Percentiles rank a stretch among this genome's conserved stretches.
Conservation (phyloP, 495 filamentous ascomycete genomes). For the Extremus antarcticus region DNA sequence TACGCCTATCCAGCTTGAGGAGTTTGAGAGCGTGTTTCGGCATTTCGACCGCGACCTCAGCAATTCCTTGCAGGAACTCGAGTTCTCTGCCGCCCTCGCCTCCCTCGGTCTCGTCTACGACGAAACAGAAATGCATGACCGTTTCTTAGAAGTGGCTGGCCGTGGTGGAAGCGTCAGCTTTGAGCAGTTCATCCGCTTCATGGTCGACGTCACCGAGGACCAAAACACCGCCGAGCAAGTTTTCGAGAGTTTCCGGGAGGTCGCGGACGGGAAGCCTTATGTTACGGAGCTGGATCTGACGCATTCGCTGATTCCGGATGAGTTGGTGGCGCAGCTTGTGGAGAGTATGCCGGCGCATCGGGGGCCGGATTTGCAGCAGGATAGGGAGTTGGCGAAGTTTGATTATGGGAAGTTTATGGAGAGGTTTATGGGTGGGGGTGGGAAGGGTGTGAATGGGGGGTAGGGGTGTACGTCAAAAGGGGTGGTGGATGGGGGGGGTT, state of each 20-base stretch:
- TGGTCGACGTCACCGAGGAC: constrained; percentile 97
- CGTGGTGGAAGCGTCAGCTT: constrained; percentile 67
- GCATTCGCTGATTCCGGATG: constrained; percentile 88
- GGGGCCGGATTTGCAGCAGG: constrained; percentile 68
- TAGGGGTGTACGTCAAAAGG: too few species aligned
- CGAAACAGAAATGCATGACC: constrained; percentile 90
- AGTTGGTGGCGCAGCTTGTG: constrained; percentile 84
- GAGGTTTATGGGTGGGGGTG: constrained; percentile 41
- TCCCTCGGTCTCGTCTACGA: constrained; percentile 89
- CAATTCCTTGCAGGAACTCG: constrained; percentile 84
- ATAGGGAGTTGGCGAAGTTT: constrained; percentile 66
- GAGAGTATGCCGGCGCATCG: constrained; percentile 71
- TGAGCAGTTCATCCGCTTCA: constrained; percentile 97
- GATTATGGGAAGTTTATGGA: constrained; percentile 94
- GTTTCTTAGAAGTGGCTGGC: constrained; percentile 70
- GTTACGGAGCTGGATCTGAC: constrained; percentile 94
- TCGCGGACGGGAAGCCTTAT: constrained; percentile 95
- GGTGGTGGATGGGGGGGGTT: too few species aligned
- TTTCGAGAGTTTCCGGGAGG: constrained; percentile 90
- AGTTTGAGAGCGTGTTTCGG: constrained; percentile 94
- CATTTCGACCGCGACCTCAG: constrained; percentile 93
- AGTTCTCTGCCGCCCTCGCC: constrained; percentile 89
- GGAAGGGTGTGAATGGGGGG: neutral
- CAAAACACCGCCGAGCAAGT: constrained; percentile 98
- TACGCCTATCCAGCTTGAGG: constrained; percentile 93